Evolutionary conservation across 352 stramenopile genomes (phyloP).

Genomic region (Pythium folliculosum): DNA sequence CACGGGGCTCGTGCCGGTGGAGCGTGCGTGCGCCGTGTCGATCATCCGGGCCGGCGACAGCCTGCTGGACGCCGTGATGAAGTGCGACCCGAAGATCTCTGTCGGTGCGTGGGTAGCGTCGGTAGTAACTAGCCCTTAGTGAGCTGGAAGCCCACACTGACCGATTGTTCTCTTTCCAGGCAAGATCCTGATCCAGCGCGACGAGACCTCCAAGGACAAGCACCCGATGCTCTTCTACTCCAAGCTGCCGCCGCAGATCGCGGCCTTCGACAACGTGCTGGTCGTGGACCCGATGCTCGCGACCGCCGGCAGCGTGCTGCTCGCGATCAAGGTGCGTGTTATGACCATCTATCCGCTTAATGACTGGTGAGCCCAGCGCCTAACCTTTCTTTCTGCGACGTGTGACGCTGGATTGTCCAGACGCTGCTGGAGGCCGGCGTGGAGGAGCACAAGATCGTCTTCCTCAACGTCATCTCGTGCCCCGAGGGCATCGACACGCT

Average conservation of each 20-base stretch:
- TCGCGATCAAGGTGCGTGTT: constrained; percentile 84
- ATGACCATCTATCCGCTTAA: background rate
- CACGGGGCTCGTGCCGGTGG: constrained; percentile 49
- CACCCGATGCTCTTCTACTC: constrained; percentile 92
- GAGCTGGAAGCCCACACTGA: too few relatives aligned
- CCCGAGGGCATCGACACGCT: constrained; percentile 88
- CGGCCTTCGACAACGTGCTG: constrained; percentile 86
- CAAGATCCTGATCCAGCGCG: constrained; percentile 98
- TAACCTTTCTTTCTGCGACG: constrained; percentile 15
- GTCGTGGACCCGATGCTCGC: constrained; percentile 97
- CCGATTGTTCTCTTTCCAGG: constrained; percentile 33
- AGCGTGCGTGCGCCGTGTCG: constrained; percentile 89
- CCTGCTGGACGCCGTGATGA: constrained; percentile 90
- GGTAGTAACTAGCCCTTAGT: too few relatives aligned
- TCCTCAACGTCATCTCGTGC: constrained; percentile 95
- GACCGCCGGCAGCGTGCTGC: constrained; percentile 87
- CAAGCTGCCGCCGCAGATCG: constrained; percentile 91
- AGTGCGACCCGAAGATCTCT: constrained; percentile 79
- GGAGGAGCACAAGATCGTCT: constrained; percentile 90
- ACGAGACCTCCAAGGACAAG: constrained; percentile 90
- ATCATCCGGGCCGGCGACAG: constrained; percentile 93
- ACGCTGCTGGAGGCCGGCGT: constrained; percentile 87
- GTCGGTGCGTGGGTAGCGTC: constrained; percentile 49
- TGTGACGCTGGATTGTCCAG: constrained; percentile 30
- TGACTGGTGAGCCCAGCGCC: background rate